Evolutionary conservation across 2,329 filamentous ascomycete genomes (phyloP).

Genomic region (Venturia asperata): DNA sequence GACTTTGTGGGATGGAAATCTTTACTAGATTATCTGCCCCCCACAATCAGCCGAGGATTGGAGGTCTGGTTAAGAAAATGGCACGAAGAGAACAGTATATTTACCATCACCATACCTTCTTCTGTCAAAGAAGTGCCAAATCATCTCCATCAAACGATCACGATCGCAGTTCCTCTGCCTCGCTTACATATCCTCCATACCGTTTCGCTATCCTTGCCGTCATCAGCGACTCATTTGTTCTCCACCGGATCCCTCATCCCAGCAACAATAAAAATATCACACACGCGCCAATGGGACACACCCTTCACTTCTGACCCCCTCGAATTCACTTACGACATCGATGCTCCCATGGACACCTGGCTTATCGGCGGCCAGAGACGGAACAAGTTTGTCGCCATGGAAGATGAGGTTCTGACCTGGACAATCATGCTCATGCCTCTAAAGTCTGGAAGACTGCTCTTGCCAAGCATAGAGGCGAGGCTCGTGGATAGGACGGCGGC

Average conservation of each 20-base stretch:
- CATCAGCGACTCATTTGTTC: constrained; percentile 36
- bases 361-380: constrained; percentile 75
- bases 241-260: constrained; percentile 57
- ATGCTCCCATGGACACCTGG: constrained; percentile 68
- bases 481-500: constrained; percentile 40
- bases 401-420: constrained; percentile 47
- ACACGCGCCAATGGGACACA: constrained; percentile 49
- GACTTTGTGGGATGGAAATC: constrained; percentile 48
- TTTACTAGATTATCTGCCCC: constrained; percentile 46
- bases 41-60: constrained; percentile 37
- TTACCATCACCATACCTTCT: neutral
- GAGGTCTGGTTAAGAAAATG: constrained; percentile 48
- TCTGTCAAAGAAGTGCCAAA: constrained; percentile 24
- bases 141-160: constrained; percentile 54
- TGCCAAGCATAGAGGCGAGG: constrained; percentile 72
- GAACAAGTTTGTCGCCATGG: constrained; percentile 59
- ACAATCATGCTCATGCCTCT: constrained; percentile 73
- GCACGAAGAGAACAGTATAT: constrained; percentile 43
- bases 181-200: constrained; percentile 77
- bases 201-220: constrained; percentile 50
- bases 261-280: constrained; percentile 51
- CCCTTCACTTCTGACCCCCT: constrained; percentile 41
- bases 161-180: constrained; percentile 86
- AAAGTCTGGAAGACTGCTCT: constrained; percentile 66
- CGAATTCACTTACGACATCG: constrained; percentile 78